Percentiles rank a stretch among this genome's conserved stretches.
Evolutionary conservation across 192 early-diverging fungal genomes (phyloP).

Genomic region (Umbelopsis ramanniana): DNA sequence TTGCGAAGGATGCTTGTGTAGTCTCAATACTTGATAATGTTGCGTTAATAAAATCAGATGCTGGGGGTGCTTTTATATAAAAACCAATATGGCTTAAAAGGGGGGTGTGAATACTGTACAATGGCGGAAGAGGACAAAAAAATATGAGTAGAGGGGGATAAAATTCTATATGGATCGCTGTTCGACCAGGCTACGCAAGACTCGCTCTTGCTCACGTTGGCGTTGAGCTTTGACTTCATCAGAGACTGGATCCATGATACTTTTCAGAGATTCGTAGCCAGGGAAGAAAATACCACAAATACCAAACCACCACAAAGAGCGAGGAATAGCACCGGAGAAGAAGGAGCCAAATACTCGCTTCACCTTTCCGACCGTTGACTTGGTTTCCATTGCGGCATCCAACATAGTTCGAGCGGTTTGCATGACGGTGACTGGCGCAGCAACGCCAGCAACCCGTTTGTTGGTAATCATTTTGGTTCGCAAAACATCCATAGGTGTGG

Average conservation of each 20-base stretch:
- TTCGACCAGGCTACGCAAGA: slow-evolving; percentile 9
- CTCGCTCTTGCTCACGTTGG: slow-evolving; percentile 15
- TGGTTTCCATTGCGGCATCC: slow-evolving; percentile 26
- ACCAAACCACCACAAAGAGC: slow-evolving; percentile 76
- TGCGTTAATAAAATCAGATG: neutral
- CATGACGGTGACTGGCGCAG: slow-evolving; percentile 27
- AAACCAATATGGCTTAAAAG: neutral
- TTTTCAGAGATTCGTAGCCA: slow-evolving; percentile 64
- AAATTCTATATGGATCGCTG: neutral
- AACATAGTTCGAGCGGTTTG: slow-evolving; percentile 41
- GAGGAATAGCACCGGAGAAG: slow-evolving; percentile 65
- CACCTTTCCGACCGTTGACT: slow-evolving; percentile 24
- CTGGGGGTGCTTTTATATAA: neutral
- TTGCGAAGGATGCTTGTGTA: neutral
- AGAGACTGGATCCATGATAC: slow-evolving; percentile 33
- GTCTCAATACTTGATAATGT: neutral
- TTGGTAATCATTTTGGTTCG: slow-evolving; percentile 70
- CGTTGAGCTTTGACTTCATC: slow-evolving; percentile 2
- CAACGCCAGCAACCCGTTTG: slow-evolving; percentile 21
- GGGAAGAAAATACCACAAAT: slow-evolving; percentile 83
- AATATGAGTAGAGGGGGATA: neutral
- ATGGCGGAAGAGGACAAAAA: neutral
- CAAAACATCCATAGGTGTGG: slow-evolving; percentile 78
- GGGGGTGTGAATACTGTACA: slow-evolving; percentile 1
- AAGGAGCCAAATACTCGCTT: slow-evolving; percentile 52